Evolutionary conservation across 192 early-diverging fungal species (phyloP), one percentile per base, ranked within the genome.

Genomic region (Coemansia sp.): DNA sequence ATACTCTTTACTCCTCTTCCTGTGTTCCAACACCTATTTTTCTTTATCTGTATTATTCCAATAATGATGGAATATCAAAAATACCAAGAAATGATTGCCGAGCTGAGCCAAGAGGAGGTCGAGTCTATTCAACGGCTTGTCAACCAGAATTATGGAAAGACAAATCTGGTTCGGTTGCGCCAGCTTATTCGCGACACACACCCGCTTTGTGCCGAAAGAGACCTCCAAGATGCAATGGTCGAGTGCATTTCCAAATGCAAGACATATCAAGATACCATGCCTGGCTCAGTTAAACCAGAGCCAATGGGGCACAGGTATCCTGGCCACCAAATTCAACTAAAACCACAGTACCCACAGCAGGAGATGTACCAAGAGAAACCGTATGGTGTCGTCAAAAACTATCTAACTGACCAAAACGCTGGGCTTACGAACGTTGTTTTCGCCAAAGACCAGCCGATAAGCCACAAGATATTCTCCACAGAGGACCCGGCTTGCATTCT

Each of bases 71-170:
- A 42, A 20, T 16, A 9, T 15, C 21, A 33, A 28, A 15, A 23
- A 31, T 40, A 64, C 16, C 33, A 68, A 12, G 40, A 61, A 15
- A 53, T 59, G n/a, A 59, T 60, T 15, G 74, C 74, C 6, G 74
- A 76, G 37, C 63, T 53, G 7, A 58, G 53, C 35, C 10, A 43
- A 0, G 74, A 76, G 31, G 74, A 76, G 25, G 13, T 29, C 0
- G 25, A 35, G 16, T 65, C 63, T 1, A 65, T 75, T 16, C 59
- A 46, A 6, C 16, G 52, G 2, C 43, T 66, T 5, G 73, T 70
- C 4, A 16, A 61, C 1, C 6, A 20, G 1, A 26, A 70, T 37
- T n/a, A n/a, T 5, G 35, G 29, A 3, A 8, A 26, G 12, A 33
- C 23, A 2, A 49, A 25, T 18, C 20, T 59, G 4, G n/a, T n/a